Evolutionary conservation across 2,329 filamentous ascomycete species (phyloP).

Genomic region (Ceratocystiopsis sp.): DNA sequence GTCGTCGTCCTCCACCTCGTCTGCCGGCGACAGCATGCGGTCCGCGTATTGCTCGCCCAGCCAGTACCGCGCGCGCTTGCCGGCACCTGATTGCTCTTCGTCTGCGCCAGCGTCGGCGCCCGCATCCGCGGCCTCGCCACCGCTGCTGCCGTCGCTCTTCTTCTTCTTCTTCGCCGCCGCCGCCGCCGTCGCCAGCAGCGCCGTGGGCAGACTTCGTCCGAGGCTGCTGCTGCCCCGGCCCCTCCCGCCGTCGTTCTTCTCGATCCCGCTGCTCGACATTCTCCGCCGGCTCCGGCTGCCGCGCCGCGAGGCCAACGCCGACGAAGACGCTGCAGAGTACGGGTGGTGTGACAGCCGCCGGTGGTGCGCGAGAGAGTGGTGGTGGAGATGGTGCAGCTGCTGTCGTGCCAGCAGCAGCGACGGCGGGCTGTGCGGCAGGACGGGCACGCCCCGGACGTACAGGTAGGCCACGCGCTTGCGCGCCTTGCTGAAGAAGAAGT

Average conservation of each 20-base stretch:
- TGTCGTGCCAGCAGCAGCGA: constrained; percentile 17
- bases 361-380: background rate
- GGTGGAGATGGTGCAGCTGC: constrained; percentile 5
- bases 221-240: constrained; percentile 15
- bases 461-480: constrained; percentile 88
- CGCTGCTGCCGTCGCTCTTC: constrained; percentile 9
- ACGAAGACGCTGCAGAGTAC: too few relatives aligned
- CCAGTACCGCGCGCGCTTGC: constrained; percentile 80
- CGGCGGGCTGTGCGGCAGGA: constrained; percentile 46
- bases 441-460: constrained; percentile 76
- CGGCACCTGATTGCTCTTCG: constrained; percentile 28
- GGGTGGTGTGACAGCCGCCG: too few relatives aligned
- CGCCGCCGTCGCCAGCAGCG: background rate
- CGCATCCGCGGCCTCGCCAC: background rate
- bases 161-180: background rate
- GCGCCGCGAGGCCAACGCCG: constrained; percentile 3
- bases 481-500: constrained; percentile 93
- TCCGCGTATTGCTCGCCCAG: constrained; percentile 49
- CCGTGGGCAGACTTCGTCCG: background rate
- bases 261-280: background rate
- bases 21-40: constrained; percentile 24
- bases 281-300: constrained; percentile 5
- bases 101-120: background rate
- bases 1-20: constrained; percentile 31
- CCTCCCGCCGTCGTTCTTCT: background rate